phyloP scores from a whole-genome alignment of 2,329 filamentous ascomycete genomes.

The Sphaerostilbella broomeana region DNA sequence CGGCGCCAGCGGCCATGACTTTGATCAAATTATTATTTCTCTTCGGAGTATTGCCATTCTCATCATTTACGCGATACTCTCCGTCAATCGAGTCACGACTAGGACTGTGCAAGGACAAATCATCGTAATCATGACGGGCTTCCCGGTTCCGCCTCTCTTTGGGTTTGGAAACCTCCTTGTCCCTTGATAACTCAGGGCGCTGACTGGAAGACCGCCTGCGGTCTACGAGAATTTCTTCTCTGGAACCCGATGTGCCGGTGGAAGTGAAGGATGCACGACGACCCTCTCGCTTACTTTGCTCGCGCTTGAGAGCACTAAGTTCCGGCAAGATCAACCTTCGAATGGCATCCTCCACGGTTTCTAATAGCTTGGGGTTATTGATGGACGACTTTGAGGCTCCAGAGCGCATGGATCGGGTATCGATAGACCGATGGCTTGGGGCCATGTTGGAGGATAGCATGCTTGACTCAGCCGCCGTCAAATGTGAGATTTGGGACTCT shows the following conservation, averaged over 20 bases:
- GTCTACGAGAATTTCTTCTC: constrained; percentile 52
- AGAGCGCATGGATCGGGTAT: constrained; percentile 47
- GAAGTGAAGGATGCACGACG: constrained; percentile 59
- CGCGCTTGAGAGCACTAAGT: constrained; percentile 82
- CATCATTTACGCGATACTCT: constrained; percentile 25
- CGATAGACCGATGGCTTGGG: constrained; percentile 49
- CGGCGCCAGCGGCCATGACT: constrained; percentile 40
- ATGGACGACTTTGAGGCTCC: constrained; percentile 63
- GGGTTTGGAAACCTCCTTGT: constrained; percentile 46
- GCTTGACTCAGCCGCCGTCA: constrained; percentile 50
- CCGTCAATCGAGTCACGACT: constrained; percentile 42
- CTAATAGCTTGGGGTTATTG: constrained; percentile 84
- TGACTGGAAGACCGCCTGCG: constrained; percentile 56
- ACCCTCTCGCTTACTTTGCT: constrained; percentile 72
- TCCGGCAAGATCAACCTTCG: constrained; percentile 85
- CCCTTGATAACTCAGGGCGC: constrained; percentile 45
- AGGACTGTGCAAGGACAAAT: constrained; percentile 41
- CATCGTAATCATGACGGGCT: constrained; percentile 48
- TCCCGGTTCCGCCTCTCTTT: constrained; percentile 45
- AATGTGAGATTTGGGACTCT: constrained; percentile 44
- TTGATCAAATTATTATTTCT: constrained; percentile 39
- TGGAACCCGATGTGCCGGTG: constrained; percentile 47
- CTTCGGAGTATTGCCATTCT: constrained; percentile 40
- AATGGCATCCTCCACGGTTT: constrained; percentile 91
- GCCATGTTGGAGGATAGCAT: constrained; percentile 47